phyloP scores from a whole-genome alignment of 225 moss, liverwort and hornwort species.

The Bryum argenteum region DNA sequence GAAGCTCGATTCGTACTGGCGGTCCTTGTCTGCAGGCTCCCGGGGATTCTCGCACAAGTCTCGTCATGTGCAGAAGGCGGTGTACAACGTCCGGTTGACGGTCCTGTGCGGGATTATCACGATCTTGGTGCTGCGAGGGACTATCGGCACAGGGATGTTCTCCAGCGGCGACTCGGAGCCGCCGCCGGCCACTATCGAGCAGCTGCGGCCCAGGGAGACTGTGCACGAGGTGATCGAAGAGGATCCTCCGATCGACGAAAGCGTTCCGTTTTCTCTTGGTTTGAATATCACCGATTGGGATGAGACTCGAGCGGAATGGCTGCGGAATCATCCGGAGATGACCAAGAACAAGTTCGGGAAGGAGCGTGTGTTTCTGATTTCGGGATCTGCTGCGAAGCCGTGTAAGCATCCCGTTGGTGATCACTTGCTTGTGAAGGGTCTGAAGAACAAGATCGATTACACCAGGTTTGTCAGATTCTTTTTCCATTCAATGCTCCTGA shows the following conservation, averaged over 20 bases:
- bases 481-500: background rate
- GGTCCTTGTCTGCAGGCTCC: background rate
- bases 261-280: constrained; percentile 41
- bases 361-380: constrained; percentile 41
- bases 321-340: constrained; percentile 2
- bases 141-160: constrained; percentile 29
- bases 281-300: constrained; percentile 47
- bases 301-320: constrained; percentile 38
- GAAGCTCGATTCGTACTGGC: constrained; percentile 26
- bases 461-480: constrained; percentile 26
- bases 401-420: constrained; percentile 46
- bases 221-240: background rate
- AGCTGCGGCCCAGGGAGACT: too few relatives aligned
- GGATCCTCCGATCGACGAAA: constrained; percentile 21
- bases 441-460: constrained; percentile 60
- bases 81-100: constrained; percentile 37
- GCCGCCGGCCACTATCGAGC: background rate
- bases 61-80: constrained; percentile 20
- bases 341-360: constrained; percentile 41
- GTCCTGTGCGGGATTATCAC: constrained; percentile 48
- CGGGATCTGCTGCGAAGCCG: constrained; percentile 40
- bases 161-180: background rate
- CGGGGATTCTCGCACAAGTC: constrained; percentile 25
- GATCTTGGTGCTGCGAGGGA: constrained; percentile 49
- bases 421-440: constrained; percentile 44